These are phyloP conservation scores for Cystobasidium sp. DNA, from an alignment of 1,284 basidiomycete species.

Conservation along the genomic window DNA sequence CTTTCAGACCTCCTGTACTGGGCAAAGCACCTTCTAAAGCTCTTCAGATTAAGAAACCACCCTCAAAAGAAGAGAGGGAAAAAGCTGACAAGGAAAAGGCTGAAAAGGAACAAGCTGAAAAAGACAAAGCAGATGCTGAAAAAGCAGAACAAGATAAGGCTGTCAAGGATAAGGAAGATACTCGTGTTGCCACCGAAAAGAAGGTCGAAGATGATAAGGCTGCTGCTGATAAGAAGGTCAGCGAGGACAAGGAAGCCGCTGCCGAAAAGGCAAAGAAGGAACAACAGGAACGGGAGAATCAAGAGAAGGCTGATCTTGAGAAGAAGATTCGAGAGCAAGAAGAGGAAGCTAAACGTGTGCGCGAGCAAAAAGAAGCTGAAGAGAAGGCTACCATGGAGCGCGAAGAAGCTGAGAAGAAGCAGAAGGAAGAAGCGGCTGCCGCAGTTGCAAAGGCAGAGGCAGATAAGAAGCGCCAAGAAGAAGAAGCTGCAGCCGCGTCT, in stretches of 20 bases:
- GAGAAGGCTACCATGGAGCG: conserved; percentile 49
- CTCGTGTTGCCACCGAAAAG: conserved; percentile 40
- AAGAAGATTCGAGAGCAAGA: conserved; percentile 34
- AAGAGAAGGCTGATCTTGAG: conserved; percentile 28
- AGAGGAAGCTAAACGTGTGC: conserved; percentile 47
- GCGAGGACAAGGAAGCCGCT: conserved; percentile 15
- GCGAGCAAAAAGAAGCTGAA: conserved; percentile 59
- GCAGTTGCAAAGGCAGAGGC: conserved; percentile 41
- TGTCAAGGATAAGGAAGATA: conserved; percentile 43
- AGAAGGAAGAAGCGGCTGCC: conserved; percentile 46
- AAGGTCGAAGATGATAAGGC: conserved; percentile 37
- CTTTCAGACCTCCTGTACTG: conserved; percentile 43
- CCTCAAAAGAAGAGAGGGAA: conserved; percentile 49
- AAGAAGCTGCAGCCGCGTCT: conserved; percentile 1
- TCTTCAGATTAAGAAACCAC: conserved; percentile 50
- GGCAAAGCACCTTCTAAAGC: conserved; percentile 45
- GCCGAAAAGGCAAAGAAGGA: conserved; percentile 37
- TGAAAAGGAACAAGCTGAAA: conserved; percentile 39
- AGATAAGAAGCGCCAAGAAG: conserved; percentile 25
- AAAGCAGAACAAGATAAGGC: conserved; percentile 50
- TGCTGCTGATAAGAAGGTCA: conserved; percentile 37
- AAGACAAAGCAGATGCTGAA: conserved; percentile 34
- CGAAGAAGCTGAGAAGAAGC: conserved; percentile 58
- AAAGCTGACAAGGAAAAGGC: conserved; percentile 35
- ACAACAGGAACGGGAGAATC: conserved; percentile 49